Base-by-base conservation (phyloP, 495 filamentous ascomycete species). In the Peziza echinospora region DNA sequence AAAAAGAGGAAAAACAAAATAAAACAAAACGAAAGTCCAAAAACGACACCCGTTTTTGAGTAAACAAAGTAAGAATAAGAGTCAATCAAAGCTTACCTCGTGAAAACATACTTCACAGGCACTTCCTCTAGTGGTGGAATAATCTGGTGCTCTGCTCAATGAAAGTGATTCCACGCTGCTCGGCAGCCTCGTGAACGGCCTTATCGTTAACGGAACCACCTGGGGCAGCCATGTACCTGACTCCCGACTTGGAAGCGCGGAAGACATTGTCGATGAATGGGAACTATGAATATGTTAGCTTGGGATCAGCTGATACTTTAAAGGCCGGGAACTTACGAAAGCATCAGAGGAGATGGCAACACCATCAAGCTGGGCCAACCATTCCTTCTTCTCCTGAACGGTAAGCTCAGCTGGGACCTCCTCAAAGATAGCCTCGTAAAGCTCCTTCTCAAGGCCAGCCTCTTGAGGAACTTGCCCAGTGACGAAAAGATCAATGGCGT, bases 241-340 rank as follows among this genome's bases (percentile, higher is more conserved):
- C 87, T 21, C 89, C 89, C 19, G 82, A 92, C 51, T 83, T 71
- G 45, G 71, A 74, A 37, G 84, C 83, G 48, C 89, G 74, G 72
- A 87, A 92, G 49, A 97, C 78, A 56, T 97, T 97, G 71, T 96
- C 89, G 53, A 82, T 80, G 69, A 97, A 97, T 47, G 89, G 89
- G 76, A 96, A 94, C 82, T 86, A 41, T 21, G 16, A 11, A 37
- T 34, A n/a, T 25, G 2, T 23, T 39, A 46, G 22, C 26, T 44
- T 43, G 48, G 47, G n/a, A 22, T 17, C n/a, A 34, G n/a, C 21
- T 1, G 16, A 3, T 8, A n/a, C 23, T n/a, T n/a, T 2, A 11
- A 37, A n/a, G 37, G 24, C 21, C 39, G 24, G 39, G 19, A n/a
- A 71, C 80, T 67, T 70, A 89, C 82, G 66, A 97, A 97, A 49